Percentiles rank a stretch among this genome's conserved stretches.
phyloP scores from a whole-genome alignment of 176 grass and related monocot species.

The Oryza meridionalis region DNA sequence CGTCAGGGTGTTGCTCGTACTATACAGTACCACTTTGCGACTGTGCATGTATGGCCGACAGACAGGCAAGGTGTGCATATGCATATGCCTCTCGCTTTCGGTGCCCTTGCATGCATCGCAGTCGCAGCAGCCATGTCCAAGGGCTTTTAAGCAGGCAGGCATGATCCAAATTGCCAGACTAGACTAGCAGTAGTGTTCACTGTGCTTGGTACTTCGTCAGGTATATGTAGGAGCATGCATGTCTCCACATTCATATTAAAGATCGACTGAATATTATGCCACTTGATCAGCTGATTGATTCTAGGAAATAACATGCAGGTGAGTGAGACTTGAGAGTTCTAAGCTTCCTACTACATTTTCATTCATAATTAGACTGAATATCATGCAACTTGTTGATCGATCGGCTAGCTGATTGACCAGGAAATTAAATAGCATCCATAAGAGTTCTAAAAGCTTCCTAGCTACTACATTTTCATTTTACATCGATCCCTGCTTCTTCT shows the following conservation, averaged over 20 bases:
- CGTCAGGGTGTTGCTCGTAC: slow-evolving; percentile 23
- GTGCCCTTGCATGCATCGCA: slow-evolving; percentile 44
- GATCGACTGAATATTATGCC: not conserved
- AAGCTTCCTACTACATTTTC: not conserved
- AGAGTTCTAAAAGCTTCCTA: too few species aligned
- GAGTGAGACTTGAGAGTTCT: not conserved
- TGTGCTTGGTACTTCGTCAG: not conserved
- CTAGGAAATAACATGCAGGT: not conserved
- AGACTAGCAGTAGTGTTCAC: not conserved
- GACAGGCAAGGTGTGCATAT: not conserved
- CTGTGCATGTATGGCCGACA: slow-evolving; percentile 30
- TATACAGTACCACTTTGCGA: not conserved
- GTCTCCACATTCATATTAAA: too few species aligned
- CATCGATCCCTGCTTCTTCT: not conserved
- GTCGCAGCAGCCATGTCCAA: slow-evolving; percentile 23
- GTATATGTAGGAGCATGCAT: not conserved
- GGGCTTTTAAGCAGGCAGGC: slow-evolving; percentile 14
- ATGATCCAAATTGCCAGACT: not conserved
- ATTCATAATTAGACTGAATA: too few species aligned
- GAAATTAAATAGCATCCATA: too few species aligned
- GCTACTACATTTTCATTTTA: not conserved
- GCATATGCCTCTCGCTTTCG: slow-evolving; percentile 32
- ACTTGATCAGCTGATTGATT: not conserved
- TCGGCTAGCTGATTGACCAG: too few species aligned
- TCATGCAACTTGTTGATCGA: too few species aligned